Conservation (phyloP, 345 rosid genomes). For the Lepidium didymum region DNA sequence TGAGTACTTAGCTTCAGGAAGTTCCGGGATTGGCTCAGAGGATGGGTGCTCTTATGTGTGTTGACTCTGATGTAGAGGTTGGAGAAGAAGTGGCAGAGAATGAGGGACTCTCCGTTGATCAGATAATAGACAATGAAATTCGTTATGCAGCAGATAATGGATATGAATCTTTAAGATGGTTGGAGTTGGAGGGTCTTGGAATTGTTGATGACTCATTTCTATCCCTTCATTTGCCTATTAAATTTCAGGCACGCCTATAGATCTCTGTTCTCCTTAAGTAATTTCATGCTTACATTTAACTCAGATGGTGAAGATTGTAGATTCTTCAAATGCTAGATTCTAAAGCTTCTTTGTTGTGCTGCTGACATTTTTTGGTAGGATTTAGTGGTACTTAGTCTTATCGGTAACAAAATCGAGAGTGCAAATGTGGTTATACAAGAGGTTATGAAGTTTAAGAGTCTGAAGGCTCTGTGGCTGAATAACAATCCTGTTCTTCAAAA, state of each 20-base stretch:
- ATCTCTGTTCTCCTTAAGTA: neutral
- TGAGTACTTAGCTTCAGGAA: constrained; percentile 59
- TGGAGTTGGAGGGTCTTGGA: constrained; percentile 78
- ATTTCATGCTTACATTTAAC: neutral
- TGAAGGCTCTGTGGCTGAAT: constrained; percentile 83
- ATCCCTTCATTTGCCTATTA: constrained; percentile 50
- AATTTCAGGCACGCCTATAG: constrained; percentile 47
- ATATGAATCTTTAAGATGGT: constrained; percentile 53
- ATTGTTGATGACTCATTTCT: constrained; percentile 50
- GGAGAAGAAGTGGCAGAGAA: constrained; percentile 27
- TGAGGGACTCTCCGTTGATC: constrained; percentile 35
- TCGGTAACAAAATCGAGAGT: constrained; percentile 62
- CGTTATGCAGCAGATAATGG: constrained; percentile 42
- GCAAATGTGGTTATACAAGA: constrained; percentile 48
- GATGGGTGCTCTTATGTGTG: constrained; percentile 91
- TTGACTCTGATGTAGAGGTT: constrained; percentile 37
- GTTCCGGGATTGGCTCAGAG: constrained; percentile 87
- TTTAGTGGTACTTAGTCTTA: constrained; percentile 71
- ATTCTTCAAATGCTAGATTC: neutral
- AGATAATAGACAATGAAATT: constrained; percentile 46
- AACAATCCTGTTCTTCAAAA: constrained; percentile 55
- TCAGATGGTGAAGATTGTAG: neutral
- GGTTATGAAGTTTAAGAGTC: constrained; percentile 54
- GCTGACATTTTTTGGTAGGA: constrained; percentile 38
- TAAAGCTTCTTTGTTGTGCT: constrained; percentile 10